phyloP scores from a whole-genome alignment of 2,329 filamentous ascomycete genomes.

The Colletotrichum spinosum region DNA sequence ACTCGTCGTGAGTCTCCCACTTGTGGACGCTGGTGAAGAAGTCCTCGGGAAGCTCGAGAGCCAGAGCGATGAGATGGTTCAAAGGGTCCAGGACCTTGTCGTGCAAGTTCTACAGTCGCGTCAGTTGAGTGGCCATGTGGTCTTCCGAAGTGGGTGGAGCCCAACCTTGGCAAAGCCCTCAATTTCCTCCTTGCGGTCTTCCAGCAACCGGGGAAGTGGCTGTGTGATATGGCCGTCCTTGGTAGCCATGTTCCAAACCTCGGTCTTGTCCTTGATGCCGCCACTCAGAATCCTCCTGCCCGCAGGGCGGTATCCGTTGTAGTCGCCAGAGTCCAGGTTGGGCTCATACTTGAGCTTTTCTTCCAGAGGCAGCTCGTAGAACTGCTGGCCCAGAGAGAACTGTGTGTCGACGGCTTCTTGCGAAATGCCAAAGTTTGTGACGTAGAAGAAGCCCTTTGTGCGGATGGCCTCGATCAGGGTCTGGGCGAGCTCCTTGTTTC shows the following conservation, averaged over 20 bases:
- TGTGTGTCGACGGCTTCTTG: slow-evolving; percentile 69
- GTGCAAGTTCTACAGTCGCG: slow-evolving; percentile 49
- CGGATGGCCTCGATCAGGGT: slow-evolving; percentile 48
- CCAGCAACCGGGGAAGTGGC: slow-evolving; percentile 55
- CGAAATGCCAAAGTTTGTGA: slow-evolving; percentile 70
- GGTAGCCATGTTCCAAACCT: slow-evolving; percentile 53
- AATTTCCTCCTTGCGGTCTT: slow-evolving; percentile 64
- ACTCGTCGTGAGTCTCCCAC: slow-evolving; percentile 69
- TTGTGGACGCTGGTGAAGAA: slow-evolving; percentile 63
- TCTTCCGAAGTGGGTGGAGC: not conserved
- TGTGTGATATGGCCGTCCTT: slow-evolving; percentile 47
- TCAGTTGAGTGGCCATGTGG: not conserved
- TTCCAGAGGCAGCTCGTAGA: slow-evolving; percentile 63
- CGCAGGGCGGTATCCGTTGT: slow-evolving; percentile 67
- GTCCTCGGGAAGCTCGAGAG: slow-evolving; percentile 71
- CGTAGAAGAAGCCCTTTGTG: slow-evolving; percentile 65
- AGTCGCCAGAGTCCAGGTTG: slow-evolving; percentile 62
- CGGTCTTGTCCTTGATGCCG: slow-evolving; percentile 53
- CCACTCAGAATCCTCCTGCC: slow-evolving; percentile 50
- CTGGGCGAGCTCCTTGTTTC: slow-evolving; percentile 45
- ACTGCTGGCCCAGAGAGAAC: slow-evolving; percentile 68
- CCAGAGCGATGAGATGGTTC: slow-evolving; percentile 69
- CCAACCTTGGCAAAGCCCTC: slow-evolving; percentile 63
- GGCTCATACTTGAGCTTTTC: slow-evolving; percentile 69
- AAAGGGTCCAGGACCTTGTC: slow-evolving; percentile 67